phyloP scores from a whole-genome alignment of 176 grass and related monocot genomes.

The Carex parvula region DNA sequence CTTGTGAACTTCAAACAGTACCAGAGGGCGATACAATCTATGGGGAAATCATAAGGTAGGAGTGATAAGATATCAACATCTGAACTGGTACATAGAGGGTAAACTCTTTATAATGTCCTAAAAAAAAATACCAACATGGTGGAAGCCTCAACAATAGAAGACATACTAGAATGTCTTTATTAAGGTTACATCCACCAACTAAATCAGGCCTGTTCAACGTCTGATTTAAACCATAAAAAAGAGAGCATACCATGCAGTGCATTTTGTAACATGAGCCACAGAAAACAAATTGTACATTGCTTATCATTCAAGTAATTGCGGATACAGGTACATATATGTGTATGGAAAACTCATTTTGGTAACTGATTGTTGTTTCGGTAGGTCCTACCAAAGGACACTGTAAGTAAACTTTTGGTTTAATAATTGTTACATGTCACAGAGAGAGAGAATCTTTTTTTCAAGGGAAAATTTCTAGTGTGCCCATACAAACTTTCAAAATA shows the following conservation, averaged over 20 bases:
- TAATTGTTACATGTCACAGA: not conserved
- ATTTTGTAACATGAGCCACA: not conserved
- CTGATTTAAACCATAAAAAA: not conserved
- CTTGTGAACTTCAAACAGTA: constrained; percentile 2
- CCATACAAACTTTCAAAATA: too few relatives aligned
- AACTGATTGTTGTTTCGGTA: not conserved
- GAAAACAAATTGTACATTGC: not conserved
- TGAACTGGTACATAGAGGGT: not conserved
- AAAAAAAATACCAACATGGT: not conserved
- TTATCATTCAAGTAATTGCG: not conserved
- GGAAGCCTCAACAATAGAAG: not conserved
- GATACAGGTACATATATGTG: not conserved
- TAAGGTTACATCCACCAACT: not conserved
- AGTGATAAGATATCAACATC: not conserved
- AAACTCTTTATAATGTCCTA: not conserved
- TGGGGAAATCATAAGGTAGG: not conserved
- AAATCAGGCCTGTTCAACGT: not conserved
- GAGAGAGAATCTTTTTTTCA: not conserved
- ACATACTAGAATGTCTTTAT: not conserved
- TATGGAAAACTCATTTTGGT: not conserved
- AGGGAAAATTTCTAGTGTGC: too few relatives aligned
- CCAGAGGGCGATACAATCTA: not conserved
- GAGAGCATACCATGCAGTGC: not conserved
- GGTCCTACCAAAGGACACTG: not conserved
- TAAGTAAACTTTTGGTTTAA: not conserved